Conservation (phyloP, 192 early-diverging fungal genomes). For the Backusella tuberculispora region DNA sequence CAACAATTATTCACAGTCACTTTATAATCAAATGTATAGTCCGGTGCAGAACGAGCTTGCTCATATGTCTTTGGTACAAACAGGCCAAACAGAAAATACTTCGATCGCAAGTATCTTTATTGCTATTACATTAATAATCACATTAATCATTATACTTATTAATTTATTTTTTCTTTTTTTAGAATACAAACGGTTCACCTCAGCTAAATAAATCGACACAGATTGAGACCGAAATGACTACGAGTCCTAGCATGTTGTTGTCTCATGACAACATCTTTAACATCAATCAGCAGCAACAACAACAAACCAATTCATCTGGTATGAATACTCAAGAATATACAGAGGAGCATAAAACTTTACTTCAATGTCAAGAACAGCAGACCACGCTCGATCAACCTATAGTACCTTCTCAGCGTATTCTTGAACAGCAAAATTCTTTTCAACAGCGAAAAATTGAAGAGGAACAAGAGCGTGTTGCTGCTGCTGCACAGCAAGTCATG, state of each 20-base stretch:
- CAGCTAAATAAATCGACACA: neutral
- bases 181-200: neutral
- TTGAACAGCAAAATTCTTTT: constrained; percentile 13
- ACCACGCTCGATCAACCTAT: constrained; percentile 19
- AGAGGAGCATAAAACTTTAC: neutral
- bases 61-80: neutral
- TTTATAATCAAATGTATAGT: neutral
- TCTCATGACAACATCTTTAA: constrained; percentile 3
- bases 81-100: neutral
- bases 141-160: neutral
- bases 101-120: neutral
- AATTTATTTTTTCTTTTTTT: too few species aligned
- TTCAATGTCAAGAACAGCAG: neutral
- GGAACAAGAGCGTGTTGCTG: constrained; percentile 24
- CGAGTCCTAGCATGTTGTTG: neutral
- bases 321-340: neutral
- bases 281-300: constrained; percentile 5
- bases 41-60: neutral
- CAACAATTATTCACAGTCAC: neutral
- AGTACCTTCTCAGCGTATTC: constrained; percentile 21
- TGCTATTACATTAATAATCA: neutral
- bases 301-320: constrained; percentile 9
- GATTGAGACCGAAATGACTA: neutral
- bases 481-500: constrained; percentile 14
- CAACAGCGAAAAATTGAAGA: constrained; percentile 15